Percentiles rank a stretch among this genome's conserved stretches.
These are phyloP conservation scores for Fusarium floridanum DNA, from an alignment of 2,329 filamentous ascomycete species.

Conservation along the genomic window DNA sequence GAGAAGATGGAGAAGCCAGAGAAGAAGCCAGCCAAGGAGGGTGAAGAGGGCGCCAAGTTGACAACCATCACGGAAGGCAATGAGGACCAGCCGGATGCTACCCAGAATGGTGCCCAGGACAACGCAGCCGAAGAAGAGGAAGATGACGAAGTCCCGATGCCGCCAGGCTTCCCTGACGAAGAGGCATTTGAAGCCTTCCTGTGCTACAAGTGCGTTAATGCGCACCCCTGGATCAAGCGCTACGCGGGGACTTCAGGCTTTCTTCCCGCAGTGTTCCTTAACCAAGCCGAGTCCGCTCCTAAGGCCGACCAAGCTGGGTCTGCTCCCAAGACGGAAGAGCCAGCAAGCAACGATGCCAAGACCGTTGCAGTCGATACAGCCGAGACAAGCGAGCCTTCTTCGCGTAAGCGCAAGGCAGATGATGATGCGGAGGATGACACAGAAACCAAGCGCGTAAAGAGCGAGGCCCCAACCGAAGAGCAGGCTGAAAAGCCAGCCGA, in stretches of 20 bases:
- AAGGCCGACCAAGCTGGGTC: slow-evolving; percentile 28
- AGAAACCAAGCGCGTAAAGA: slow-evolving; percentile 67
- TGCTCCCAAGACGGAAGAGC: slow-evolving; percentile 1
- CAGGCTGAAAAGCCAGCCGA: background rate
- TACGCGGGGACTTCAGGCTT: slow-evolving; percentile 88
- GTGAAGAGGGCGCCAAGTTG: slow-evolving; percentile 48
- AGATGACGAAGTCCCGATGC: slow-evolving; percentile 75
- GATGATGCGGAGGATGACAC: slow-evolving; percentile 58
- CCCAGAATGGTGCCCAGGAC: slow-evolving; percentile 30
- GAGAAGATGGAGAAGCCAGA: slow-evolving; percentile 63
- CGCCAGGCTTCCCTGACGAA: slow-evolving; percentile 88
- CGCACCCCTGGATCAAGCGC: slow-evolving; percentile 90
- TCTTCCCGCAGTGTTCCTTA: slow-evolving; percentile 75
- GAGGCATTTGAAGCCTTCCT: slow-evolving; percentile 91
- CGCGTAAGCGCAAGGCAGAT: slow-evolving; percentile 77
- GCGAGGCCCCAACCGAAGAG: slow-evolving; percentile 47
- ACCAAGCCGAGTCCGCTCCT: slow-evolving; percentile 25
- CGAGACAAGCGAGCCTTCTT: slow-evolving; percentile 22
- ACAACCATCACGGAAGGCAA: slow-evolving; percentile 65
- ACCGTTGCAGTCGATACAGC: background rate
- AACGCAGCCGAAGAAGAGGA: slow-evolving; percentile 54
- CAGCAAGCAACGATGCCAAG: slow-evolving; percentile 2
- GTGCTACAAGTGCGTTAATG: slow-evolving; percentile 92
- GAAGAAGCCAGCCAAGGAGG: slow-evolving; percentile 41
- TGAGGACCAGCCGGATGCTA: slow-evolving; percentile 49